phyloP scores from a whole-genome alignment of 2,329 filamentous ascomycete species.

The Pezicula carpinea region DNA sequence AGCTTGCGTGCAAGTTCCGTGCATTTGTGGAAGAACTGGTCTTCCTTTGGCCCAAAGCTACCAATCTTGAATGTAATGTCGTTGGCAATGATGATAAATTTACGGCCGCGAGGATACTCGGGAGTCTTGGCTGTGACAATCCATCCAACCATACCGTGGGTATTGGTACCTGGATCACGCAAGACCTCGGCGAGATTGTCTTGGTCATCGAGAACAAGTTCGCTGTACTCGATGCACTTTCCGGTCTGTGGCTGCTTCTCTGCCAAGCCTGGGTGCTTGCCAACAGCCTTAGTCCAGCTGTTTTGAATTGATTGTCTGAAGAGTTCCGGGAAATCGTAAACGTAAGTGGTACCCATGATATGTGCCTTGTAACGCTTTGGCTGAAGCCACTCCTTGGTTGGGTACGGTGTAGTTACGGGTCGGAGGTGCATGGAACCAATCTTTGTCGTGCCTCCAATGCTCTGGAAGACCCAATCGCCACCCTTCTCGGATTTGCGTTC shows the following conservation, averaged over 20 bases:
- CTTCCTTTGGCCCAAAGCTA: constrained; percentile 93
- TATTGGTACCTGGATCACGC: constrained; percentile 92
- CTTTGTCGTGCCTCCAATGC: constrained; percentile 91
- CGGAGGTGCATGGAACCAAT: constrained; percentile 93
- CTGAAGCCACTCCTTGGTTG: constrained; percentile 97
- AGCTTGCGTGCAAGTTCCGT: constrained; percentile 91
- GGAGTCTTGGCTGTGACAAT: constrained; percentile 90
- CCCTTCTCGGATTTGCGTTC: constrained; percentile 98
- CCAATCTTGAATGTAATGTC: constrained; percentile 99
- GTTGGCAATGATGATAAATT: constrained; percentile 96
- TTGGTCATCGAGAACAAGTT: constrained; percentile 90
- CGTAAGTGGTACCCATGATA: constrained; percentile 97
- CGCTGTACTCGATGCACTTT: constrained; percentile 89
- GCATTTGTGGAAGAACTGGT: constrained; percentile 99
- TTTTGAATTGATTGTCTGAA: constrained; percentile 98
- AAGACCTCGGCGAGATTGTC: constrained; percentile 91
- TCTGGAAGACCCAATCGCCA: constrained; percentile 93
- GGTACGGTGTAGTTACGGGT: constrained; percentile 86
- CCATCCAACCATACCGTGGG: constrained; percentile 98
- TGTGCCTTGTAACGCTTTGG: constrained; percentile 99
- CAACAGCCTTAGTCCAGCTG: constrained; percentile 75
- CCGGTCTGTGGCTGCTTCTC: constrained; percentile 80
- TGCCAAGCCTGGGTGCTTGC: constrained; percentile 67
- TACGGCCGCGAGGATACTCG: constrained; percentile 87
- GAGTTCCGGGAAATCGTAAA: constrained; percentile 98